Evolutionary conservation across 2,329 filamentous ascomycete species (phyloP).

Genomic region (Cladosporium velox): DNA sequence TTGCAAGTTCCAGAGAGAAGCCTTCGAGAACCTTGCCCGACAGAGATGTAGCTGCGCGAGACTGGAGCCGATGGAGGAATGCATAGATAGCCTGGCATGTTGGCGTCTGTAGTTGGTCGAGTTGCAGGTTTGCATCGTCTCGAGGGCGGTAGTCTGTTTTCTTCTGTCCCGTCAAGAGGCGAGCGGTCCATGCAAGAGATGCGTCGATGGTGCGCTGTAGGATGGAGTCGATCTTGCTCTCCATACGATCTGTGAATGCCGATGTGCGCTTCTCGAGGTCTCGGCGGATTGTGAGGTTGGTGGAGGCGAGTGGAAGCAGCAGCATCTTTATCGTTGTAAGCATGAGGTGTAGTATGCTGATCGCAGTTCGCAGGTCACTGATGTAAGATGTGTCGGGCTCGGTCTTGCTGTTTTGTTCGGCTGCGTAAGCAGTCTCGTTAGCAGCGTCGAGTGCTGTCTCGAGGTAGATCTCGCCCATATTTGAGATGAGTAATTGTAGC

Average conservation of each 20-base stretch:
- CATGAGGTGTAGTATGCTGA: conserved; percentile 90
- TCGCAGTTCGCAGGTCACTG: conserved; percentile 73
- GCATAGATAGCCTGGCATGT: conserved; percentile 80
- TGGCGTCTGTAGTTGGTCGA: conserved; percentile 70
- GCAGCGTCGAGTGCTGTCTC: conserved; percentile 68
- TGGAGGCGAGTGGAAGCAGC: conserved; percentile 82
- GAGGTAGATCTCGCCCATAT: conserved; percentile 81
- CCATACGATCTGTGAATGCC: conserved; percentile 72
- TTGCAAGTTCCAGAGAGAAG: conserved; percentile 80
- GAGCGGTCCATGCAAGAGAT: conserved; percentile 72
- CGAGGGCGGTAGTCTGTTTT: conserved; percentile 89
- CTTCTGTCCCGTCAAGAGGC: conserved; percentile 73
- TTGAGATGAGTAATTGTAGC: conserved; percentile 77
- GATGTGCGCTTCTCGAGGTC: conserved; percentile 85
- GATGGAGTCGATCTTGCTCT: conserved; percentile 76
- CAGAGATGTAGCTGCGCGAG: conserved; percentile 66
- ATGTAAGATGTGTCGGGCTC: conserved; percentile 90
- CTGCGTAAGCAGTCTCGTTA: conserved; percentile 71
- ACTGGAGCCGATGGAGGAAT: conserved; percentile 70
- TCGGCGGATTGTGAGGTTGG: conserved; percentile 84
- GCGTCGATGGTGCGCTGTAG: conserved; percentile 71
- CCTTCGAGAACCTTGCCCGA: conserved; percentile 81
- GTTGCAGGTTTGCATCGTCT: conserved; percentile 74
- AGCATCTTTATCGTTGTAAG: conserved; percentile 88
- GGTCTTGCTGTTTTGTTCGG: conserved; percentile 71